Evolutionary conservation across 2,329 filamentous ascomycete genomes (phyloP).

Genomic region (Nigrospora oryzae): DNA sequence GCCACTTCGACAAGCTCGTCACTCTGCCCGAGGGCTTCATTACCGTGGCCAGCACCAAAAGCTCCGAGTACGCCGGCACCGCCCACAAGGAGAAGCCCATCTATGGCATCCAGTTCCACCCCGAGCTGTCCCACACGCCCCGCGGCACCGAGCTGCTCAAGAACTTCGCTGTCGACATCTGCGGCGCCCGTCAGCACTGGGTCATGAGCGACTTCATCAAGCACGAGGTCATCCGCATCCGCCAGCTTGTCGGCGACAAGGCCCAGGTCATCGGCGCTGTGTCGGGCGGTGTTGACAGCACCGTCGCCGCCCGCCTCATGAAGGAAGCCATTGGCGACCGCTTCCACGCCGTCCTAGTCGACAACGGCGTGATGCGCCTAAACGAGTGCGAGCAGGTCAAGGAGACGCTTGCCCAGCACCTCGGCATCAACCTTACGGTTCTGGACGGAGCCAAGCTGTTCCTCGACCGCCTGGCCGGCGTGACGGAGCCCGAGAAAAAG

Average conservation of each 20-base stretch:
- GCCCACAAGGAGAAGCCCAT: conserved; percentile 62
- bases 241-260: conserved; percentile 69
- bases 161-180: conserved; percentile 84
- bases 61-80: conserved; percentile 74
- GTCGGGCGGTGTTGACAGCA: conserved; percentile 81
- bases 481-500: conserved; percentile 76
- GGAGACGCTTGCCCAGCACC: conserved; percentile 65
- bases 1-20: conserved; percentile 78
- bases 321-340: conserved; percentile 45
- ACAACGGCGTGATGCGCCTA: conserved; percentile 76
- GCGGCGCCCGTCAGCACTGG: conserved; percentile 70
- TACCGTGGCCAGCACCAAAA: conserved; percentile 65
- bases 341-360: conserved; percentile 77
- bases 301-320: conserved; percentile 73
- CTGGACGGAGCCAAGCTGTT: conserved; percentile 74
- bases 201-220: conserved; percentile 77
- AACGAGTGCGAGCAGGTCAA: conserved; percentile 80
- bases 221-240: conserved; percentile 73
- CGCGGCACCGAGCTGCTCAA: conserved; percentile 61
- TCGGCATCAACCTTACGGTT: conserved; percentile 86
- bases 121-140: conserved; percentile 61
- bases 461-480: conserved; percentile 65
- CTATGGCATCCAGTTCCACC: conserved; percentile 82
- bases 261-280: conserved; percentile 71
- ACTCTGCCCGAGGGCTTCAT: conserved; percentile 65